These are phyloP conservation scores for Parmales sp. DNA, from an alignment of 108 stramenopile species.

Conservation along the genomic window DNA sequence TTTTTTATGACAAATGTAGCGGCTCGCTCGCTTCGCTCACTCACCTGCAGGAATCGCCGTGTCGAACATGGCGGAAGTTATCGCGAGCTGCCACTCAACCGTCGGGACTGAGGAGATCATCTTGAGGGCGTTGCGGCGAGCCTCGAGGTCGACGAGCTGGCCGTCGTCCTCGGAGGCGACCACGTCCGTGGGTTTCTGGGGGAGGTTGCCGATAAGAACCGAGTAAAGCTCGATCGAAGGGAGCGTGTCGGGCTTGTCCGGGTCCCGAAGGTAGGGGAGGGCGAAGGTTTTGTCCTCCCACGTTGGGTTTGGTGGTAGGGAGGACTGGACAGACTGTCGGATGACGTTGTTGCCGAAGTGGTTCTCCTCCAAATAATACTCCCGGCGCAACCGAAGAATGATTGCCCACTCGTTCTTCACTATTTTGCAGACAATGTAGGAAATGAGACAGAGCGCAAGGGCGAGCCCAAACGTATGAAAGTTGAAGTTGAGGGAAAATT, in stretches of 20 bases:
- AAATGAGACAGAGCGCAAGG: slow-evolving; percentile 48
- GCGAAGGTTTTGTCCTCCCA: neutral
- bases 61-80: slow-evolving; percentile 26
- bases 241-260: slow-evolving; percentile 66
- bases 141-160: neutral
- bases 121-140: neutral
- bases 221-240: slow-evolving; percentile 69
- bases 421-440: slow-evolving; percentile 32
- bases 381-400: slow-evolving; percentile 58
- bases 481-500: neutral
- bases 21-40: no score
- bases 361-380: slow-evolving; percentile 69
- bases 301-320: neutral
- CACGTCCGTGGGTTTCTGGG: slow-evolving; percentile 45
- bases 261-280: slow-evolving; percentile 68
- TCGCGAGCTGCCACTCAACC: slow-evolving; percentile 68
- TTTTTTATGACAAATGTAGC: no score
- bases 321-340: neutral
- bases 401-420: slow-evolving; percentile 57
- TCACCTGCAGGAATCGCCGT: neutral
- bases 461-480: slow-evolving; percentile 18
- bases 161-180: slow-evolving; percentile 9
- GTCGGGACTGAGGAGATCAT: neutral
- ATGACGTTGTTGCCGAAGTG: slow-evolving; percentile 42
- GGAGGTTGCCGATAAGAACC: slow-evolving; percentile 68